phyloP scores from a whole-genome alignment of 2,329 filamentous ascomycete species.

The Trichoderma semiorbis region DNA sequence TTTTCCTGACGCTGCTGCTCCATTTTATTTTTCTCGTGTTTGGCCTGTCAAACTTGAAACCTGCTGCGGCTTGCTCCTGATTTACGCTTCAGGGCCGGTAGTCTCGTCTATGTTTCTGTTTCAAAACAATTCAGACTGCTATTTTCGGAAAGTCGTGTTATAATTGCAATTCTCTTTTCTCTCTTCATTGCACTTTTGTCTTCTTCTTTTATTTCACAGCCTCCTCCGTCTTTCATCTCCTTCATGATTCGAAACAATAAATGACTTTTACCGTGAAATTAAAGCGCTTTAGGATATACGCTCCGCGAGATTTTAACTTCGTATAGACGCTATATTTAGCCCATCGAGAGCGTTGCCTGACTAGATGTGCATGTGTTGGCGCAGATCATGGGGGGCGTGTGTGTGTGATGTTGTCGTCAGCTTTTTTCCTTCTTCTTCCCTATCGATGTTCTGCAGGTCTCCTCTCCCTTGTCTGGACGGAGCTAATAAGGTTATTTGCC shows the following conservation, averaged over 20 bases:
- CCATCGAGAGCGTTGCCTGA: neutral
- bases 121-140: neutral
- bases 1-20: neutral
- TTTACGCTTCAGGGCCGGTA: neutral
- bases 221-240: neutral
- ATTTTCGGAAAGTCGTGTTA: neutral
- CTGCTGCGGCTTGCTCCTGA: neutral
- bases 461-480: neutral
- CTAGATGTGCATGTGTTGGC: neutral
- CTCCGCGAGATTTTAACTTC: constrained; percentile 6
- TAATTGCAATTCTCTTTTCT: neutral
- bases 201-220: neutral
- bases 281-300: neutral
- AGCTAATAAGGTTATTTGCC: constrained; percentile 9
- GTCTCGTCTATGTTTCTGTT: neutral
- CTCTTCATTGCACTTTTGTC: neutral
- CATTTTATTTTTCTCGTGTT: neutral
- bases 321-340: constrained; percentile 9
- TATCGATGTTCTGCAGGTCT: neutral
- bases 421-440: neutral
- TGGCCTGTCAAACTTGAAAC: neutral
- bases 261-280: neutral
- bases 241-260: neutral
- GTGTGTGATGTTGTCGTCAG: neutral
- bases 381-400: neutral